Evolutionary conservation across 768 basidiomycete species (phyloP), one percentile per base, ranked within the genome.

Genomic region (Boletales sp.): DNA sequence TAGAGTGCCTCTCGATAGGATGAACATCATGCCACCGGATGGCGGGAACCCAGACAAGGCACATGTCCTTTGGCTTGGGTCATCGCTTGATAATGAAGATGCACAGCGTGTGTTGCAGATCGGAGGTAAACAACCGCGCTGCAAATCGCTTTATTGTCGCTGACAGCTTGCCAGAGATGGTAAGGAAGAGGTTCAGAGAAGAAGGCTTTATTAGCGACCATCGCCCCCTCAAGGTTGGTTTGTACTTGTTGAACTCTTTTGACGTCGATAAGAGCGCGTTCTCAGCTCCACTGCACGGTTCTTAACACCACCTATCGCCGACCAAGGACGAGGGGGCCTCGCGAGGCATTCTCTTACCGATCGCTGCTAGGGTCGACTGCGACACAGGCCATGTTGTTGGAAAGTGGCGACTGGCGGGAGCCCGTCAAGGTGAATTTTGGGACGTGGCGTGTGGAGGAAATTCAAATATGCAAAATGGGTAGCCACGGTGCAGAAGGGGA

Each of bases 381-480:
- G 3, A 42, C 50, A 35, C 56, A 48, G 31, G 35, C 47, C 14
- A 29, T 54, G 21, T 21, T 58, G 6, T 40, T 30, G 19, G 41
- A 50, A 12, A 40, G 55, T 27, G 47, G 38, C 15, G 40, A 53
- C 48, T 39, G 41, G 44, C 55, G 50, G 8, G 59, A n/a, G 17
- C 72, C 63, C 15, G 59, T 69, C 39, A 45, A 50, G 5, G 72
- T 82, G 19, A 56, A 79, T 32, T 71, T 87, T 18, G 86, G 86
- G 0, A 57, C 67, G 1, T 86, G 80, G 72, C 43, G 58, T 1
- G 76, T 86, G 8, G 63, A 74, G 30, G 78, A 82, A 54, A 66
- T 87, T 11, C 80, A 87, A 61, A 70, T 88, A 30, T 88, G 85
- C 69, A 70, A 74, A 39, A 86, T 88, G 86, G 84, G 86, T 0